Evolutionary conservation across 495 filamentous ascomycete genomes (phyloP).

Genomic region (Melanomma pulvis-pyrius): DNA sequence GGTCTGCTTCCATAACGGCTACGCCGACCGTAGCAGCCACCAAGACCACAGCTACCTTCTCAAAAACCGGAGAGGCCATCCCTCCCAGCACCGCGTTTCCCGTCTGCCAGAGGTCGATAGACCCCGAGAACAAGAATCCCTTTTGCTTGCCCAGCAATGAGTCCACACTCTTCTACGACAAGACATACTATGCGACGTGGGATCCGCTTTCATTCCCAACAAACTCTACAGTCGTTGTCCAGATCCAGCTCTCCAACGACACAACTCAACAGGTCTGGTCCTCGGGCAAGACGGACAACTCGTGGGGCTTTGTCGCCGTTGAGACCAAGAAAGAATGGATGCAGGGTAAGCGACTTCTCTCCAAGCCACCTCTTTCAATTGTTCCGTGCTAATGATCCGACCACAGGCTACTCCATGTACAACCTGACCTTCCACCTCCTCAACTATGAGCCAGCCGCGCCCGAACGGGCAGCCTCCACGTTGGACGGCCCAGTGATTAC

Average conservation of each 20-base stretch:
- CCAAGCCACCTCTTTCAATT: background rate
- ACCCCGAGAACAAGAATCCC: constrained; percentile 35
- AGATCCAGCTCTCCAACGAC: constrained; percentile 46
- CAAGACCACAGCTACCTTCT: constrained; percentile 18
- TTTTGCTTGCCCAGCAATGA: constrained; percentile 50
- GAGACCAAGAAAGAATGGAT: constrained; percentile 47
- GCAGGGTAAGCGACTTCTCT: constrained; percentile 32
- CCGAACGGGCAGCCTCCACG: constrained; percentile 4
- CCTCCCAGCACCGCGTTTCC: constrained; percentile 42
- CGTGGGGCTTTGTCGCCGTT: constrained; percentile 46
- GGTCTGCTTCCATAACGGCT: constrained; percentile 2
- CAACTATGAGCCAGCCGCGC: constrained; percentile 13
- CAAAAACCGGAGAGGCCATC: constrained; percentile 10
- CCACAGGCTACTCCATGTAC: constrained; percentile 22
- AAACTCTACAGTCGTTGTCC: constrained; percentile 50
- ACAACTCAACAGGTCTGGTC: constrained; percentile 44
- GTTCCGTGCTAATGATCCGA: background rate
- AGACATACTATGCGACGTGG: constrained; percentile 53
- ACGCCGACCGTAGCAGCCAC: constrained; percentile 27
- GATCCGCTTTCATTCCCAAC: constrained; percentile 48
- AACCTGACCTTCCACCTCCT: constrained; percentile 38
- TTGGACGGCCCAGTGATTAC: constrained; percentile 33
- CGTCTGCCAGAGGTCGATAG: constrained; percentile 39
- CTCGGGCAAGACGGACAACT: constrained; percentile 47
- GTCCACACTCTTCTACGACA: constrained; percentile 46